Base-by-base conservation (phyloP, 2,329 filamentous ascomycete genomes). In the Aspergillus sclerotialis region DNA sequence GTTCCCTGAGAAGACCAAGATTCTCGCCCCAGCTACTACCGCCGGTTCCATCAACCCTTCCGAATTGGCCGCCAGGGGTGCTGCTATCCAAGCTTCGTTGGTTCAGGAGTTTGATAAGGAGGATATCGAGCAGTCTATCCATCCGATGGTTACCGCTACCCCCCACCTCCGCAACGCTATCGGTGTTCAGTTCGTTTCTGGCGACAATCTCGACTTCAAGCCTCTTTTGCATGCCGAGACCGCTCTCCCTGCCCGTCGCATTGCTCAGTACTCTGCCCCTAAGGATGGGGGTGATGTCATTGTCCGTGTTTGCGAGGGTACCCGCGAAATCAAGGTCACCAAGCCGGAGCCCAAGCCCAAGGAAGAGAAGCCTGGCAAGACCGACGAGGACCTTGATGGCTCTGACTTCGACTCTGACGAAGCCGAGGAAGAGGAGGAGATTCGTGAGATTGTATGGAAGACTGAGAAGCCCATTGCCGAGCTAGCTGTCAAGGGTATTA, bases 51-150 rank as follows among this genome's bases (percentile, higher is more conserved):
- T 96, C 68, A 96, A 96, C 76, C 92, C 92, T 44, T 92, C 87
- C 3, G 90, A 96, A 69, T 75, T 95, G 36, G 73, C 82, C 52
- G 84, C 85, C 43, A 81, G 92, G 45, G 92, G 92, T 56, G 92
- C 92, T 41, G 90, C 92, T 19, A 87, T 98, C 52, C 92, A 98
- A 68, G 92, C 92, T 24, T 93, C 82, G 40, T 72, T 98, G 44
- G 87, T 98, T 61, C 81, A 89, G 63, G 90, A 94, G 64, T 98
- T 94, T 64, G 92, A 98, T 53, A 75, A 79, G 49, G 81, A 87
- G 47, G 90, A 96, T 58, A 93, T 98, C 50, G 85, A 93, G 60
- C 89, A 95, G 73, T 94, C 86, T 43, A 94, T 88, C 30, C 90
- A 98, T 71, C 82, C 92, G 33, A 86, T 88, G 58, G 88, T 98